Evolutionary conservation across 164 flowering plant species (phyloP), one percentile per base, ranked within the genome.

Genomic region (Liriodendron chinense): DNA sequence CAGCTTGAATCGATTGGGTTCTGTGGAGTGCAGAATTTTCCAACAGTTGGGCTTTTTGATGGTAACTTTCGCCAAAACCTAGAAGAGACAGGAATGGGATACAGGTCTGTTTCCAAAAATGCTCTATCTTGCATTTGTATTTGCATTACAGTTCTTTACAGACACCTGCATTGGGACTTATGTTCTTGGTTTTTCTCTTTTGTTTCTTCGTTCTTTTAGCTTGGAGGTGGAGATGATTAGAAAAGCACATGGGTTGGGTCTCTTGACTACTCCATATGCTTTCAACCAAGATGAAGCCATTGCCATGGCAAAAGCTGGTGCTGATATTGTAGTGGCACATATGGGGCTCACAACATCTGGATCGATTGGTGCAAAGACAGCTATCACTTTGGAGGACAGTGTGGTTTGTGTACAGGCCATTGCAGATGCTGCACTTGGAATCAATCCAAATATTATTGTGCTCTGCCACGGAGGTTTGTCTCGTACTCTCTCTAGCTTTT

Each of bases 1-100:
- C 93, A 90, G 76, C 64, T 96, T 71, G 97, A 96, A 75, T 84
- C 92, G 0, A 84, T 89, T 76, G 99, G 98, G 34, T 93, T 96
- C 82, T 80, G 73, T 78, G 99, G 99, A 67, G 97, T 92, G 75
- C 99, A 96, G 78, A 96, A 96, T 79, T 96, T 96, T 78, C 99
- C 98, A 16, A 94, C 99, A 34, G 99, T 96, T 73, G 99, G 99
- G 26, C 90, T 96, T 18, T 90, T 86, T 83, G 99, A 96, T 80
- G 99, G 99, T 59, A 91, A 89, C 80, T 96, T 96, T 78, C 90
- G 99, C 79, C 93, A 90, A 82, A 96, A 96, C 81, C 89, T 96
- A 69, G 99, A 96, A 83, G 99, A 93, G 83, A 93, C 99, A 13
- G 98, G 99, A 84, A 96, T 96, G 98, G 98, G 99, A 82, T 96